Evolutionary conservation across 2,329 filamentous ascomycete genomes (phyloP), one percentile per base, ranked within the genome.

Genomic region (Fusarium albosuccineum): DNA sequence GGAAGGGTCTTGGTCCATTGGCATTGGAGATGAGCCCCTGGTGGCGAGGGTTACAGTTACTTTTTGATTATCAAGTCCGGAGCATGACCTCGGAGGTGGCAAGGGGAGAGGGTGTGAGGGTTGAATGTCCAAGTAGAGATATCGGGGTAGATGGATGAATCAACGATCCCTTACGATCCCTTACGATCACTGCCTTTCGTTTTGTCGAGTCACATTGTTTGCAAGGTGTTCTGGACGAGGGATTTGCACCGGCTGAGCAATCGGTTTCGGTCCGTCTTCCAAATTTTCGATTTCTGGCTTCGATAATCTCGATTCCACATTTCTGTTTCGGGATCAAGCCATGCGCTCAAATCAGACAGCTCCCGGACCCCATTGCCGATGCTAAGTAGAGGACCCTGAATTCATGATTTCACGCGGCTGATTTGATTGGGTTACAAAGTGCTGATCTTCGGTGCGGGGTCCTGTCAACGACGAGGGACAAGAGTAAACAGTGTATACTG

Each of bases 41-140:
- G 62, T 63, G 62, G 52, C 52, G 40, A 61, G 27, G 29, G 37
- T 22, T 44, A 5, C 6, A 27, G 52, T 42, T 29, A 34, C 40
- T 46, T 54, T 62, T 66, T 51, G 57, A 26, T 46, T 61, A 60
- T 40, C 30, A 34, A 22, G 49, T 66, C 17, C 63, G 55, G 36
- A 60, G 26, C n/a, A 45, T 57, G 10, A 46, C 33, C 10, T 56
- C 33, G n/a, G 30, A 44, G 22, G 40, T 66, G 58, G 62, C 37
- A 49, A 59, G 53, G 63, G 57, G 11, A 33, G 30, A 11, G 30
- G 11, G 9, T 1, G 11, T 33, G 30, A 9, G 11, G 5, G 6
- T 11, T 33, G 36, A 16, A 44, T 42, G 5, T 46, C 33, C 49
- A 10, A 51, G 16, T 8, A 36, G 34, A 11, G 14, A 10, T 6